These are phyloP conservation scores for Lentinula edodes DNA, from an alignment of 768 basidiomycete species.

Conservation along the genomic window DNA sequence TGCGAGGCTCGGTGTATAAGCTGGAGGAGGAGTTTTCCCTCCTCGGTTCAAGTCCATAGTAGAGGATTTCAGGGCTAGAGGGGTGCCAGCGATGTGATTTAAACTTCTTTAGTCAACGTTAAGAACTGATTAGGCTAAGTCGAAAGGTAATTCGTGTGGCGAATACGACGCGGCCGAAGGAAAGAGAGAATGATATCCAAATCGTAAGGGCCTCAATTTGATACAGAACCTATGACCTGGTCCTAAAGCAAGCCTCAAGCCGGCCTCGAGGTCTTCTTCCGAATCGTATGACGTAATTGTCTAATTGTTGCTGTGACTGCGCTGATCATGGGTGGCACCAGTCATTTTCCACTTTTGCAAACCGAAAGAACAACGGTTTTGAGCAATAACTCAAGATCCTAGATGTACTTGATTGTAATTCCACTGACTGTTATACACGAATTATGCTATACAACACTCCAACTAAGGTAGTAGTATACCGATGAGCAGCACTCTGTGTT, in stretches of 20 bases:
- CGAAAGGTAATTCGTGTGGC: not conserved
- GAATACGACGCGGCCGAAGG: not conserved
- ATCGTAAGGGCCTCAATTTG: too few species aligned
- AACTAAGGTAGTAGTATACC: not conserved
- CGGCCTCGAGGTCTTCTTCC: not conserved
- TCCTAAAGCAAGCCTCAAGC: not conserved
- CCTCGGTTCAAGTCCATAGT: not conserved
- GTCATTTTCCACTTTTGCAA: too few species aligned
- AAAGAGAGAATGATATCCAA: not conserved
- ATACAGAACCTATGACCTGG: not conserved
- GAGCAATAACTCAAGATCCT: too few species aligned
- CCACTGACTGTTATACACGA: not conserved
- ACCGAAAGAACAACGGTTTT: too few species aligned
- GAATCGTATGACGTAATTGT: not conserved
- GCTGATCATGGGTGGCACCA: too few species aligned
- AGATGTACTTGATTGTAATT: too few species aligned
- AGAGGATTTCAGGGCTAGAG: not conserved
- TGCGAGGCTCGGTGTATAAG: not conserved
- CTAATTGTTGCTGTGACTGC: too few species aligned
- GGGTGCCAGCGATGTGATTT: too few species aligned
- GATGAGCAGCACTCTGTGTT: not conserved
- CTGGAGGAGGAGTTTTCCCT: constrained; percentile 2
- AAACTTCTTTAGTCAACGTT: not conserved
- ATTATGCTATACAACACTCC: not conserved
- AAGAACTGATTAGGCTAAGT: not conserved